Evolutionary conservation across 2,329 filamentous ascomycete genomes (phyloP).

Genomic region (Calonectria montana): DNA sequence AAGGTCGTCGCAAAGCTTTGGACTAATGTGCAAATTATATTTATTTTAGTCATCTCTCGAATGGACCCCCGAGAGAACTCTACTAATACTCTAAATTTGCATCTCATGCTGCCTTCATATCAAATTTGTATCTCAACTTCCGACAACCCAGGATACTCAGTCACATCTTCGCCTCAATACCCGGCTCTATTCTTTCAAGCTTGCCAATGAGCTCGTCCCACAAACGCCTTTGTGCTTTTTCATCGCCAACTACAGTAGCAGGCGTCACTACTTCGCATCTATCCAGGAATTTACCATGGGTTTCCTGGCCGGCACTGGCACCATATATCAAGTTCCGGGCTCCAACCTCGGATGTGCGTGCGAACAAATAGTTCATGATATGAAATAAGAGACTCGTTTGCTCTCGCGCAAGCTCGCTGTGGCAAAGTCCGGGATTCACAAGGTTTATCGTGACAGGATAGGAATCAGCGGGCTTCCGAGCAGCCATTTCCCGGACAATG

Average conservation of each 20-base stretch:
- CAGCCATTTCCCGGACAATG: constrained; percentile 37
- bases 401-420: background rate
- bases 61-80: too few species aligned
- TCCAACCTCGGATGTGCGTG: constrained; percentile 59
- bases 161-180: background rate
- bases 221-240: background rate
- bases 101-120: too few species aligned
- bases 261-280: constrained; percentile 48
- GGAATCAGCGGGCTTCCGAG: background rate
- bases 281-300: constrained; percentile 56
- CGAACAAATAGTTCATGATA: constrained; percentile 36
- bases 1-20: constrained; percentile 70
- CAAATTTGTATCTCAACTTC: too few species aligned
- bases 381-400: background rate
- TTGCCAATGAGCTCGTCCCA: background rate
- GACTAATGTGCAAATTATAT: background rate
- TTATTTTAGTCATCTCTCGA: background rate
- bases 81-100: too few species aligned
- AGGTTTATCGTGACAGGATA: constrained; percentile 1
- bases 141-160: background rate
- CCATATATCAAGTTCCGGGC: constrained; percentile 56
- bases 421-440: background rate
- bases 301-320: constrained; percentile 51
- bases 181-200: background rate
- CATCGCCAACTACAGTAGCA: background rate